phyloP scores from a whole-genome alignment of 768 basidiomycete species.

The Porphyrellus cyaneotinctus region DNA sequence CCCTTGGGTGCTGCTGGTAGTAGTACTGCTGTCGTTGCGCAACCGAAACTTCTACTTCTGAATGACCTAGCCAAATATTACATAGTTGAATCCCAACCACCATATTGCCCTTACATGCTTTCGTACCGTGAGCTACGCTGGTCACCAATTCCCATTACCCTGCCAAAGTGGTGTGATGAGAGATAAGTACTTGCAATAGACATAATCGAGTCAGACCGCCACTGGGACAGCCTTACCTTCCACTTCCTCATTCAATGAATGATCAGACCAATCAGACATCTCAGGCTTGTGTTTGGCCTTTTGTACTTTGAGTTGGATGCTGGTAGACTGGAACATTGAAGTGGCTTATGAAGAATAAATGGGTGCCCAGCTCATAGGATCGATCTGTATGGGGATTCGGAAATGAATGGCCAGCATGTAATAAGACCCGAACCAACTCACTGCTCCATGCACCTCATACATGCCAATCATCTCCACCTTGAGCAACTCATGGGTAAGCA shows the following conservation, averaged over 20 bases:
- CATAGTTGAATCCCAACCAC: too few species aligned
- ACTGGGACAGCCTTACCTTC: conserved; percentile 1
- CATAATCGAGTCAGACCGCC: neutral
- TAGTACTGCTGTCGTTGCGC: too few species aligned
- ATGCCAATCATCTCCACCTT: neutral
- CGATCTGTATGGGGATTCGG: neutral
- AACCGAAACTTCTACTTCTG: too few species aligned
- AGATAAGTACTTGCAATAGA: too few species aligned
- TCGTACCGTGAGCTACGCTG: too few species aligned
- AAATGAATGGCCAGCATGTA: neutral
- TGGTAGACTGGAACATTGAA: neutral
- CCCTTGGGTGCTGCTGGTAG: too few species aligned
- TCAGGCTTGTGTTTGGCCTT: too few species aligned
- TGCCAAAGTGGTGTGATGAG: too few species aligned
- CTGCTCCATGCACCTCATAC: neutral
- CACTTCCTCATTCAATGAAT: neutral
- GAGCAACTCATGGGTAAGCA: neutral
- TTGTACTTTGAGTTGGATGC: conserved; percentile 1
- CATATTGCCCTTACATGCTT: too few species aligned
- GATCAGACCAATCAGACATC: too few species aligned
- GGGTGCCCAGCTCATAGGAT: neutral
- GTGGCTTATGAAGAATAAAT: neutral
- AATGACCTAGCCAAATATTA: too few species aligned
- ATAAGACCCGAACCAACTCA: neutral
- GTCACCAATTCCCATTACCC: too few species aligned